Evolutionary conservation across 495 filamentous ascomycete genomes (phyloP).

Genomic region (Astrocystis sublimbata): DNA sequence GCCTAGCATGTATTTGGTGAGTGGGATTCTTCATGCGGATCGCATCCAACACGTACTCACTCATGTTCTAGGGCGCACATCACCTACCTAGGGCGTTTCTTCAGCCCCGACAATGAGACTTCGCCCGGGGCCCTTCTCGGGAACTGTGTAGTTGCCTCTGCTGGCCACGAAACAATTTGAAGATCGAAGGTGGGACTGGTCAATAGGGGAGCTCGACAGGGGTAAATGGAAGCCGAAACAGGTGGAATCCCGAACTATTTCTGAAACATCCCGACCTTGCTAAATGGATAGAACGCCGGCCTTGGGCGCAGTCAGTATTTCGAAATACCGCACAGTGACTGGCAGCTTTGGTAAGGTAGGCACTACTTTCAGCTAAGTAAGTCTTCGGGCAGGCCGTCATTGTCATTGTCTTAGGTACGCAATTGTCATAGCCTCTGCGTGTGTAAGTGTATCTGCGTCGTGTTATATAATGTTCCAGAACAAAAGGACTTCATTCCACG

Average conservation of each 20-base stretch:
- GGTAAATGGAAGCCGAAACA: conserved; percentile 1
- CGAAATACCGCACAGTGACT: too few relatives aligned
- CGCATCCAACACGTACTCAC: too few relatives aligned
- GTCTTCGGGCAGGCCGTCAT: too few relatives aligned
- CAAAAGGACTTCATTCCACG: too few relatives aligned
- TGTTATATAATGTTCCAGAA: too few relatives aligned
- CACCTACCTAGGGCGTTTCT: neutral
- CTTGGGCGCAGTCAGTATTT: too few relatives aligned
- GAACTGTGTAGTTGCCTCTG: too few relatives aligned
- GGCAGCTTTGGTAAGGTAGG: too few relatives aligned
- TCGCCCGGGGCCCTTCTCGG: neutral
- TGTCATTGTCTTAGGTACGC: too few relatives aligned
- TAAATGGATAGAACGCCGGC: conserved; percentile 1
- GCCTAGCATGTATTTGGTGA: neutral
- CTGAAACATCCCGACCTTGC: conserved; percentile 29
- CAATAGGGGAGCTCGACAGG: neutral
- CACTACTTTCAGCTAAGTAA: too few relatives aligned
- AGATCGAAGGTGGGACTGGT: neutral
- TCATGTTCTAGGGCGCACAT: neutral
- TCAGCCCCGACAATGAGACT: conserved; percentile 14
- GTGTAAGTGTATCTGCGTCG: too few relatives aligned
- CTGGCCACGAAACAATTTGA: conserved; percentile 8
- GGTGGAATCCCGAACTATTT: conserved; percentile 14
- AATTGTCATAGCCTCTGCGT: too few relatives aligned
- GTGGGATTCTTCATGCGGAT: neutral